Base-by-base conservation (phyloP, 2,329 filamentous ascomycete genomes). In the Trichoderma breve region DNA sequence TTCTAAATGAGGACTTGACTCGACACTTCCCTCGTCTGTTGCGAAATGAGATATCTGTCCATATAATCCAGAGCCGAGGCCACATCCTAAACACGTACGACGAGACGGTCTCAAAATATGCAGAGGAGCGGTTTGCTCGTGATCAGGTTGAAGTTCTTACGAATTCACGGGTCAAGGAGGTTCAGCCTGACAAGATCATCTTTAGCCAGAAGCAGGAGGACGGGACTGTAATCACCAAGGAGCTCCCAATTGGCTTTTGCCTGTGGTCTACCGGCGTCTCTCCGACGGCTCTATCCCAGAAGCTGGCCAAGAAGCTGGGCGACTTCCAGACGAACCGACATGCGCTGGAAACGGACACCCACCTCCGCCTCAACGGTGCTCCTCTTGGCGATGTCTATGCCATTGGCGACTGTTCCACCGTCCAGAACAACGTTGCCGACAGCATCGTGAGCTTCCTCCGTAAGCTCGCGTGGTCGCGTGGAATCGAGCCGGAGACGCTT, bases 1-100 rank as follows among this genome's bases (percentile, higher is more conserved):
- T 99, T 81, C 86, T 99, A 18, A 99, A 99, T 78, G 97, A 99
- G 81, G 96, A 99, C 79, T 83, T 99, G 57, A 91, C 91, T 57
- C 86, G 87, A 67, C 90, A 92, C 76, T 99, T 97, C 81, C 96
- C 96, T 3, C 91, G 91, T 74, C 89, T 99, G 34, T 83, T 99
- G n/a, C 90, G 96, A 73, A 98, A 98, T 79, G 94, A 99, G 80
- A 97, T 99, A 63, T 98, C 96, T 0, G 95, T 99, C 1, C 97
- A 99, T 79, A 87, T 99, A 61, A 98, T 99, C 74, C 96, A 99
- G 80, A 97, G 94, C 77, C 90, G 96, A 72, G 91, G 92, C 53
- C 96, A 99, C 77, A 99, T 99, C 74, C 86, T 99, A 34, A 99
- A 99, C 84, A 99, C 96, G 0, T 99, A 99, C 79, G 96, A 99